Evolutionary conservation across 495 filamentous ascomycete species (phyloP).

Genomic region (Articulospora tetracladia): DNA sequence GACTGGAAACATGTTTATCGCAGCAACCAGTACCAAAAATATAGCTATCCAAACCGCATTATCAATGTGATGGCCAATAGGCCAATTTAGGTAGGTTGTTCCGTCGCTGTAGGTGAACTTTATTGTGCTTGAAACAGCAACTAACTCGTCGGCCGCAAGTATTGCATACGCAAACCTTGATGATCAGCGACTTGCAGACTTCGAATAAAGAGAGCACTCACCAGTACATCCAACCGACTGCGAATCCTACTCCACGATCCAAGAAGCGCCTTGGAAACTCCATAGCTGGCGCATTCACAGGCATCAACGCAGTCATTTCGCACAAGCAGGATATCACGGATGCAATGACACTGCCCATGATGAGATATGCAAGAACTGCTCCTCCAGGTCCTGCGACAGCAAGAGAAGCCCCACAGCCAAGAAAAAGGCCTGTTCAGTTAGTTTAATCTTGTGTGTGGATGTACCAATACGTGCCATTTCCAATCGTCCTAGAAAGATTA

Average conservation of each 20-base stretch:
- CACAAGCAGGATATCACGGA: constrained; percentile 45
- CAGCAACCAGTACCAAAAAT: constrained; percentile 34
- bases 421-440: constrained; percentile 28
- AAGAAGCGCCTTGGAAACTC: constrained; percentile 46
- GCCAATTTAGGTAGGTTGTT: constrained; percentile 37
- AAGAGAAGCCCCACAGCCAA: constrained; percentile 32
- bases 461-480: constrained; percentile 24
- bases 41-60: constrained; percentile 40
- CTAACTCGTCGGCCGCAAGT: constrained; percentile 36
- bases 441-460: not conserved
- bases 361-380: constrained; percentile 35
- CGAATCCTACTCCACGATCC: constrained; percentile 44
- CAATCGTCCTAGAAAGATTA: constrained; percentile 24
- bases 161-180: constrained; percentile 40
- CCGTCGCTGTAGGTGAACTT: constrained; percentile 40
- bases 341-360: constrained; percentile 45
- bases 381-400: constrained; percentile 34
- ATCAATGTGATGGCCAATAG: constrained; percentile 28
- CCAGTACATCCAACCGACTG: constrained; percentile 55
- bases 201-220: constrained; percentile 16
- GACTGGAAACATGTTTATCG: constrained; percentile 42
- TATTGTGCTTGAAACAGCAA: constrained; percentile 39
- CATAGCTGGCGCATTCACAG: constrained; percentile 45
- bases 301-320: constrained; percentile 50
- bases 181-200: not conserved